Percentiles rank a stretch among this genome's conserved stretches.
Evolutionary conservation across 1,139 yeast species (phyloP).

Genomic region (Suhomyces bokatorum): DNA sequence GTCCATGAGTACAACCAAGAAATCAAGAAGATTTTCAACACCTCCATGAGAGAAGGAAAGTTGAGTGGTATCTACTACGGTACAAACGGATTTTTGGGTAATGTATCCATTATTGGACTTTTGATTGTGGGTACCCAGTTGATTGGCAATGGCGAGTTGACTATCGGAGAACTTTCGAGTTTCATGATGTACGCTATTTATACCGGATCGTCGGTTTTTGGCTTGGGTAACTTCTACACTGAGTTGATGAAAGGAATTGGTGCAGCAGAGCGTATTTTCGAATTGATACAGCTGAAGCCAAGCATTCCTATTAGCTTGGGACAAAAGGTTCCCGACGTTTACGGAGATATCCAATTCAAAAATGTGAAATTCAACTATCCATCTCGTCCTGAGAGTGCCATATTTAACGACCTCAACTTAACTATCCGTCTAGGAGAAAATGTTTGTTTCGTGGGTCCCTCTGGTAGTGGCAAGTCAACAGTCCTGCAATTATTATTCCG

Average conservation of each 20-base stretch:
- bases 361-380: conserved; percentile 80
- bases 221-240: conserved; percentile 85
- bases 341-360: conserved; percentile 56
- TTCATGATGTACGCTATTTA: conserved; percentile 93
- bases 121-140: conserved; percentile 79
- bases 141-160: conserved; percentile 67
- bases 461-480: conserved; percentile 94
- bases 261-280: conserved; percentile 91
- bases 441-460: conserved; percentile 93
- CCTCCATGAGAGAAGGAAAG: conserved; percentile 79
- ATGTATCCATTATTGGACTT: conserved; percentile 72
- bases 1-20: conserved; percentile 57
- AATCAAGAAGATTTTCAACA: conserved; percentile 68
- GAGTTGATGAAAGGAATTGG: conserved; percentile 97
- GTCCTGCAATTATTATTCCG: conserved; percentile 76
- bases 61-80: conserved; percentile 78
- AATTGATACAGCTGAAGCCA: conserved; percentile 76
- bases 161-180: conserved; percentile 88
- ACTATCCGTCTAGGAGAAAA: conserved; percentile 79
- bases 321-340: conserved; percentile 30
- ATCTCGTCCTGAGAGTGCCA: conserved; percentile 71
- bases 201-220: conserved; percentile 88
- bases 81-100: conserved; percentile 78
- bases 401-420: conserved; percentile 66
- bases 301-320: conserved; percentile 67